Evolutionary conservation across 306 rosid genomes (phyloP), one percentile per base, ranked within the genome.

Genomic region (Alnus rubra): DNA sequence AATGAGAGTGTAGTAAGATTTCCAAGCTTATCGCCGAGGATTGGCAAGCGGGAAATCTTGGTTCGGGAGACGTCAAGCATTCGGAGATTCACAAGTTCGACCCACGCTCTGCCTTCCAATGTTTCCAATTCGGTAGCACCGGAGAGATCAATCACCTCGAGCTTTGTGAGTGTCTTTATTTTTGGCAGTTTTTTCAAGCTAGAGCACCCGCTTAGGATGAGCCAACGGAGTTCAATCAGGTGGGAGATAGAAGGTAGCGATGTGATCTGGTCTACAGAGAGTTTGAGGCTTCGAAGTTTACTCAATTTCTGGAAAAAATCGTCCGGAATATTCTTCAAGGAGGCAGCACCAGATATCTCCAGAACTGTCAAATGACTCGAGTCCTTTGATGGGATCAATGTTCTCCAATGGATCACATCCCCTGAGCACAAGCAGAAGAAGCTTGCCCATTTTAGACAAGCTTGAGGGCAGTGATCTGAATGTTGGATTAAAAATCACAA

Each of bases 131-230:
- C 73, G 23, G 59, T 45, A 51, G 86, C 80, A 67, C 88, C 84
- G 51, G 80, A 77, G 59, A 86, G 82, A 86, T 86, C 86, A 79
- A 86, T 72, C 64, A 82, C 60, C 82, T 67, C 18, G 31, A 86
- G 86, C 4, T 79, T 69, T 47, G 1, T 4, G 1, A 76, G 35
- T 2, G 19, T 14, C 52, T 39, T 53, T 7, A 86, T 49, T 65
- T 52, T 76, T 18, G 82, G 84, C 76, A 86, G 73, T 11, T 2
- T 5, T 64, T 33, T 0, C 67, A 86, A 79, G 47, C 11, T 0
- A 7, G 59, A 23, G 55, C 86, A 82, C 2, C 58, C 53, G 23
- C 76, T 71, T 0, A 86, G 82, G 69, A 82, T 70, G 67, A 86
- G 81, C 65, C 81, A 82, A 15, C 80, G 80, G n/a, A 82, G 78